phyloP scores from a whole-genome alignment of 1,139 yeast genomes.

The Yamadazyma songkhlaensis region DNA sequence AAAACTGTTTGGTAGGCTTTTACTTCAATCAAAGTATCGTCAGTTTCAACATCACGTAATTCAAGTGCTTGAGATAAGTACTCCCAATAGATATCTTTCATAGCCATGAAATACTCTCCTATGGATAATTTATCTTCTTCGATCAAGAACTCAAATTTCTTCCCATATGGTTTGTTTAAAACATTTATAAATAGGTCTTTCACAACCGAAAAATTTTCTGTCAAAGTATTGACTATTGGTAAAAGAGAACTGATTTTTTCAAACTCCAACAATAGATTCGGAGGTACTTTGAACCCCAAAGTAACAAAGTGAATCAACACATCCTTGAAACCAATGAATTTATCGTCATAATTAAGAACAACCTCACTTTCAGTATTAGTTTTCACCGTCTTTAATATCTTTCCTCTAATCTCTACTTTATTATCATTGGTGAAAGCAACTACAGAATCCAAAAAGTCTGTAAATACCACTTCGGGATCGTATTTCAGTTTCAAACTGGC shows the following conservation, averaged over 20 bases:
- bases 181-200: slow-evolving; percentile 25
- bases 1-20: slow-evolving; percentile 37
- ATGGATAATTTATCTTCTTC: slow-evolving; percentile 34
- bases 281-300: slow-evolving; percentile 61
- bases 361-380: slow-evolving; percentile 16
- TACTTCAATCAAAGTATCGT: slow-evolving; percentile 33
- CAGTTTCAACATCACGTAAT: slow-evolving; percentile 18
- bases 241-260: slow-evolving; percentile 46
- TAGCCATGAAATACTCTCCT: slow-evolving; percentile 19
- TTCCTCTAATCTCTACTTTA: slow-evolving; percentile 12
- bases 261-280: slow-evolving; percentile 29
- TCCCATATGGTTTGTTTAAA: slow-evolving; percentile 24
- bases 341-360: slow-evolving; percentile 50
- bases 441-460: slow-evolving; percentile 45
- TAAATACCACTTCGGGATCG: slow-evolving; percentile 40
- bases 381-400: slow-evolving; percentile 11
- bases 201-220: slow-evolving; percentile 38
- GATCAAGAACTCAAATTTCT: slow-evolving; percentile 43
- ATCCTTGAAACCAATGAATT: slow-evolving; percentile 42
- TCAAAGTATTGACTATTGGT: slow-evolving; percentile 56
- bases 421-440: slow-evolving; percentile 3
- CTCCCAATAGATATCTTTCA: slow-evolving; percentile 52
- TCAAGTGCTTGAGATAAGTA: slow-evolving; percentile 52
- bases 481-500: slow-evolving; percentile 42
- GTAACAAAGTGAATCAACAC: slow-evolving; percentile 53